These are phyloP conservation scores for Boletus subparvulus DNA, from an alignment of 768 basidiomycete genomes.

Conservation along the genomic window DNA sequence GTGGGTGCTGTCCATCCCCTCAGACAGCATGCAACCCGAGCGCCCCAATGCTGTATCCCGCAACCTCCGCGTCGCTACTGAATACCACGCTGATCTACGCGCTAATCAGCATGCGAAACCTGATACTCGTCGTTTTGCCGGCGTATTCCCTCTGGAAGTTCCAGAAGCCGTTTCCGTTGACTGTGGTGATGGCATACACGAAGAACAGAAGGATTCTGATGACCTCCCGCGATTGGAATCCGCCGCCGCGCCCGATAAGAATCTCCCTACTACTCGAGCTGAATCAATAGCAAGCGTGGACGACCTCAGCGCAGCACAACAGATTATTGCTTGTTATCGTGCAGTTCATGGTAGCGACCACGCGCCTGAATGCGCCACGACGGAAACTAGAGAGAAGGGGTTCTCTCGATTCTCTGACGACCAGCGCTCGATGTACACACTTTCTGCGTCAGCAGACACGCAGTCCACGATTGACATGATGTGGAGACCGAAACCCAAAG, in stretches of 20 bases:
- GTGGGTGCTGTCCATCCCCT: neutral
- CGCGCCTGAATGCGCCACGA: neutral
- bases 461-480: conserved; percentile 28
- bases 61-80: conserved; percentile 4
- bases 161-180: conserved; percentile 3
- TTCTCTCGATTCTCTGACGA: conserved; percentile 24
- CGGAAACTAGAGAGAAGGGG: conserved; percentile 14
- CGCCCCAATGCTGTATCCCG: conserved; percentile 1
- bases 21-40: conserved; percentile 10
- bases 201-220: conserved; percentile 13
- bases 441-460: conserved; percentile 9
- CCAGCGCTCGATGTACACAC: conserved; percentile 27
- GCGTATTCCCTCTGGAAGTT: conserved; percentile 18
- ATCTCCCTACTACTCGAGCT: neutral
- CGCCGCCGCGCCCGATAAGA: neutral
- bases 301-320: conserved; percentile 24
- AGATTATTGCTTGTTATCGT: conserved; percentile 19
- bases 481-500: conserved; percentile 34
- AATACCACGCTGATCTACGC: neutral
- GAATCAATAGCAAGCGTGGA: conserved; percentile 1
- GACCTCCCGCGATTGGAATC: conserved; percentile 13
- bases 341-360: conserved; percentile 6
- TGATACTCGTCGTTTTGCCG: conserved; percentile 30
- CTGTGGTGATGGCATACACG: conserved; percentile 8
- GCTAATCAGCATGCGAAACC: neutral